Percentiles rank a stretch among this genome's conserved stretches.
Evolutionary conservation across 2,329 filamentous ascomycete genomes (phyloP).

Genomic region (Ascocoryne sarcoides): DNA sequence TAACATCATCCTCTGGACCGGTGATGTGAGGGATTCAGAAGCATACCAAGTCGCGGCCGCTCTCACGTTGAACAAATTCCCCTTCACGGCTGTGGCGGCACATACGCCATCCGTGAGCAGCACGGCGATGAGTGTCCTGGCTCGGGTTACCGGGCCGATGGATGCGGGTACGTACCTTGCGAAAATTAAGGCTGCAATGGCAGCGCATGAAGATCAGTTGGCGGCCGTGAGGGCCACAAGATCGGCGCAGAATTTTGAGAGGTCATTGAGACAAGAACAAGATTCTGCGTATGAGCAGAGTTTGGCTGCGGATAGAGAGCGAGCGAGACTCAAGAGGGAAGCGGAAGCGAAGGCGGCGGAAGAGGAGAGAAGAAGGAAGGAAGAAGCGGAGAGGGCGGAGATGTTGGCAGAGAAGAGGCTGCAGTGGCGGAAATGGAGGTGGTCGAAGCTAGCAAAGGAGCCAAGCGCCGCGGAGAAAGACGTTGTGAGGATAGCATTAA

Average conservation of each 20-base stretch:
- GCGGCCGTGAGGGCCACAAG: conserved; percentile 66
- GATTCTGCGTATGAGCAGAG: conserved; percentile 91
- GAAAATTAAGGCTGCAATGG: conserved; percentile 65
- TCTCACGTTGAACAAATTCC: conserved; percentile 84
- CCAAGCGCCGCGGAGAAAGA: conserved; percentile 56
- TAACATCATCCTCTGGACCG: conserved; percentile 84
- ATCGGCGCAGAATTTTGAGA: conserved; percentile 70
- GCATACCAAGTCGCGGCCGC: conserved; percentile 88
- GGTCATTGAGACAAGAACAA: conserved; percentile 76
- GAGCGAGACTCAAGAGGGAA: conserved; percentile 66
- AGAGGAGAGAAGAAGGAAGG: conserved; percentile 52
- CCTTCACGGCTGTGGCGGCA: conserved; percentile 78
- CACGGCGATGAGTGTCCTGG: conserved; percentile 84
- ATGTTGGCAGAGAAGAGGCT: conserved; percentile 40
- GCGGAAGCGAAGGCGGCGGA: conserved; percentile 64
- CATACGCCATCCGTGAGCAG: conserved; percentile 78
- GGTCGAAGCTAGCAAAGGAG: conserved; percentile 56
- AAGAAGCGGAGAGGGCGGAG: conserved; percentile 49
- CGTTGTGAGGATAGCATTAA: conserved; percentile 61
- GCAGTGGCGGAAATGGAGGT: conserved; percentile 78
- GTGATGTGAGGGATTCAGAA: conserved; percentile 86
- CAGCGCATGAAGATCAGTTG: conserved; percentile 68
- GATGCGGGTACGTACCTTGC: conserved; percentile 62
- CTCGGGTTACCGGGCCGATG: conserved; percentile 66
- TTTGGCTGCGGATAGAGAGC: conserved; percentile 77